Evolutionary conservation across 257 asterid genomes (phyloP).

Genomic region (Nicotiana sylvestris): DNA sequence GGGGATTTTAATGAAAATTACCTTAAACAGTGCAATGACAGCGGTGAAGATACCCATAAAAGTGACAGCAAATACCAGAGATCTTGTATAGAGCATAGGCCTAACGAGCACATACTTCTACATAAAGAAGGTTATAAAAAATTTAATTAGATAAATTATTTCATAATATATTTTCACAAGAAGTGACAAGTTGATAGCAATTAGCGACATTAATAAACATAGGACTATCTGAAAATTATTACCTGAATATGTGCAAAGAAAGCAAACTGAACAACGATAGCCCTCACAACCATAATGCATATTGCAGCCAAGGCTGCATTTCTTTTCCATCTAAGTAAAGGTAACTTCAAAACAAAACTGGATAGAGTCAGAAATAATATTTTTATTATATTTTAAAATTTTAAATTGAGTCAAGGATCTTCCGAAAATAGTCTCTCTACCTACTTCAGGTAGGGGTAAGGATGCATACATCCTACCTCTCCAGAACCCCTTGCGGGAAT

Average conservation of each 20-base stretch:
- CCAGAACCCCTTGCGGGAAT: too few species aligned
- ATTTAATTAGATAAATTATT: background rate
- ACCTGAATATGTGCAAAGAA: slow-evolving; percentile 21
- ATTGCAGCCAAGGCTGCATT: slow-evolving; percentile 14
- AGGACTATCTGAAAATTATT: background rate
- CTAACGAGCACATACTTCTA: slow-evolving; percentile 9
- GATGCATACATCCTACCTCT: too few species aligned
- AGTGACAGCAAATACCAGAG: slow-evolving; percentile 16
- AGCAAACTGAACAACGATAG: slow-evolving; percentile 19
- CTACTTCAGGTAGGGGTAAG: too few species aligned
- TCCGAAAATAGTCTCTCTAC: too few species aligned
- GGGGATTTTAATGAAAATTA: background rate
- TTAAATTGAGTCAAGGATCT: too few species aligned
- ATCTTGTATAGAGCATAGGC: slow-evolving; percentile 17
- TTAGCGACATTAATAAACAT: background rate
- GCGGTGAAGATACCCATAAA: slow-evolving; percentile 16
- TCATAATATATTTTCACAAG: background rate
- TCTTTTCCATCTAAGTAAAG: slow-evolving; percentile 19
- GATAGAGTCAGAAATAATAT: background rate
- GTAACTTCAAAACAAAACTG: slow-evolving; percentile 1
- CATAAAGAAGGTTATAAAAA: background rate
- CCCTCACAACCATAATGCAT: slow-evolving; percentile 22
- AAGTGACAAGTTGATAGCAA: background rate
- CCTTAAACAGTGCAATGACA: slow-evolving; percentile 21
- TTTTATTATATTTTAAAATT: too few species aligned